Conservation (phyloP, 106 monocot species). For the Acanthochlamys bracteata region DNA sequence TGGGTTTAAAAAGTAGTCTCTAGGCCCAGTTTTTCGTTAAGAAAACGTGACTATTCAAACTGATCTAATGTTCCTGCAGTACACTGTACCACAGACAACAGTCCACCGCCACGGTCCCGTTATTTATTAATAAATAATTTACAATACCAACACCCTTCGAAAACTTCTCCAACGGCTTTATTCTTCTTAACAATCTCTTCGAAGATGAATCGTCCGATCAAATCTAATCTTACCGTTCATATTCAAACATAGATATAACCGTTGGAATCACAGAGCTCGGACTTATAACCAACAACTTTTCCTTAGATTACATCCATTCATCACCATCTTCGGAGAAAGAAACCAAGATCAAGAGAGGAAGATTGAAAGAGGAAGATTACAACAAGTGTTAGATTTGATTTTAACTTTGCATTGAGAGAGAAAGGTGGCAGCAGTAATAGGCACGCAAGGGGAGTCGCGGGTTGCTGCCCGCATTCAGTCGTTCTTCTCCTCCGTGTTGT, state of each 20-base stretch:
- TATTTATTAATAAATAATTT: too few relatives aligned
- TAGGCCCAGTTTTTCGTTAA: too few relatives aligned
- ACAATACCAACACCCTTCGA: too few relatives aligned
- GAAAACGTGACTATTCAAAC: too few relatives aligned
- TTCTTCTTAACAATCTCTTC: too few relatives aligned
- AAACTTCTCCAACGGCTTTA: too few relatives aligned
- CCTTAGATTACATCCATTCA: not conserved
- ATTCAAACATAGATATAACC: not conserved
- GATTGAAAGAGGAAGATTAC: not conserved
- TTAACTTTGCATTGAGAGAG: not conserved
- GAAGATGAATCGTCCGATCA: too few relatives aligned
- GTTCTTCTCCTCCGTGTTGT: conserved; percentile 25
- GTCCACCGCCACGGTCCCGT: too few relatives aligned
- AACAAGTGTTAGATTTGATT: not conserved
- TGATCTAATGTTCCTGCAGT: too few relatives aligned
- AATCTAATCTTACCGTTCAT: not conserved
- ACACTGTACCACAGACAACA: too few relatives aligned
- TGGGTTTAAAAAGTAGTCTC: too few relatives aligned
- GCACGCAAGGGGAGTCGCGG: conserved; percentile 18
- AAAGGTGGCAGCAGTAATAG: conserved; percentile 2
- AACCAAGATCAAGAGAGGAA: not conserved
- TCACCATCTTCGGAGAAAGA: not conserved
- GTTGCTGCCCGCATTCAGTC: conserved; percentile 14
- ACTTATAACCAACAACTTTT: not conserved
- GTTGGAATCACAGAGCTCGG: not conserved